Evolutionary conservation across 2,329 filamentous ascomycete species (phyloP).

Genomic region (Aspergillus awamori): DNA sequence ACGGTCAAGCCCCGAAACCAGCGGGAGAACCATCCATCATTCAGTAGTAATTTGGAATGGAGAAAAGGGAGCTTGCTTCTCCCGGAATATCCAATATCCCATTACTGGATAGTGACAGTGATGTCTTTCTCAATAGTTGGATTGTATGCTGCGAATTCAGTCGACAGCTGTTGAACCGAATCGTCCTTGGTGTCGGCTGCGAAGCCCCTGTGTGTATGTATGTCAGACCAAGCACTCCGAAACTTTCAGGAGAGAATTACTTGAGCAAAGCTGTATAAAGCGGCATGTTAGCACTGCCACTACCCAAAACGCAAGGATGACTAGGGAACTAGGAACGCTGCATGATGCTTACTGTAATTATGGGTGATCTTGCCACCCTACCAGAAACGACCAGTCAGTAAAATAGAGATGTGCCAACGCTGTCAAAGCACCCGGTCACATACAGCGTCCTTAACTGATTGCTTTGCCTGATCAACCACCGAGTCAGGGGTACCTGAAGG

Average conservation of each 20-base stretch:
- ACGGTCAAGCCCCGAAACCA: constrained; percentile 6
- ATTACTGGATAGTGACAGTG: constrained; percentile 56
- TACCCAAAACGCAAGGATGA: neutral
- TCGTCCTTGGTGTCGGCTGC: constrained; percentile 72
- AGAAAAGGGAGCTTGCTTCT: neutral
- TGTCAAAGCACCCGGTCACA: constrained; percentile 23
- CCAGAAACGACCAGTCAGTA: constrained; percentile 19
- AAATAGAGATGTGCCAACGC: neutral
- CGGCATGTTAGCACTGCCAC: constrained; percentile 9
- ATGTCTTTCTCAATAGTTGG: constrained; percentile 77
- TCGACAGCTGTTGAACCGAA: constrained; percentile 68
- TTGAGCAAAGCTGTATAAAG: constrained; percentile 44
- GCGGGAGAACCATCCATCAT: constrained; percentile 4
- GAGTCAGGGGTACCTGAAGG: constrained; percentile 68
- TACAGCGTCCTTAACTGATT: constrained; percentile 68
- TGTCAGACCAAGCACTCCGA: neutral
- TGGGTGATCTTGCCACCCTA: constrained; percentile 76
- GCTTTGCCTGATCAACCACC: constrained; percentile 71
- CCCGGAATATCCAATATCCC: neutral
- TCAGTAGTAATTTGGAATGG: neutral
- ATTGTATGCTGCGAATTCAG: constrained; percentile 62
- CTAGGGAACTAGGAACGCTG: neutral
- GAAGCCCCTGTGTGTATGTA: constrained; percentile 64
- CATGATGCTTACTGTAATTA: constrained; percentile 66
- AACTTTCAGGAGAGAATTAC: constrained; percentile 32